Conservation (phyloP, 352 stramenopile species). For the Peronospora destructor region DNA sequence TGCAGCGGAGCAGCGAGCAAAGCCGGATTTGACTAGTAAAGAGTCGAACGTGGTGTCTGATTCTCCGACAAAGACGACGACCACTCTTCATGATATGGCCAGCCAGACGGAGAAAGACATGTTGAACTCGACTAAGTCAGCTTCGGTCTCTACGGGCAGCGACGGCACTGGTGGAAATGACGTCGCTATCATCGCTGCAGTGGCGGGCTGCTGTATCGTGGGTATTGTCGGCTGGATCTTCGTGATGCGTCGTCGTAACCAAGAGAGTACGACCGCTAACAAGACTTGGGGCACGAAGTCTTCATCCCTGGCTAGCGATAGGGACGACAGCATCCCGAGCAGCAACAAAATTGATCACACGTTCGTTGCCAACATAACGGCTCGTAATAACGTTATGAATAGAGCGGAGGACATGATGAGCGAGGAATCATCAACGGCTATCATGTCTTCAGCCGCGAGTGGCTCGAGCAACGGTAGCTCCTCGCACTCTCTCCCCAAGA, state of each 20-base stretch:
- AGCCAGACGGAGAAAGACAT: conserved; percentile 1
- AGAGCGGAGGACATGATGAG: conserved; percentile 30
- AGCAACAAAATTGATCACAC: conserved; percentile 33
- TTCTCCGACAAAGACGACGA: conserved; percentile 5
- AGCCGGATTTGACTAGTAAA: neutral
- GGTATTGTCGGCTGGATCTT: conserved; percentile 35
- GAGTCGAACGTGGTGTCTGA: conserved; percentile 6
- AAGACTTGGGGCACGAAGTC: conserved; percentile 32
- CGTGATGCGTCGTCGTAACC: conserved; percentile 41
- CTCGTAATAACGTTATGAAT: conserved; percentile 34
- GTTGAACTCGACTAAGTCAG: conserved; percentile 11
- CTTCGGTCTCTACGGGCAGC: conserved; percentile 15
- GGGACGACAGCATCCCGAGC: conserved; percentile 31
- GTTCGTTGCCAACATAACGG: conserved; percentile 45
- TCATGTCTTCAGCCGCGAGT: conserved; percentile 35
- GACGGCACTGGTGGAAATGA: conserved; percentile 15
- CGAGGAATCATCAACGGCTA: conserved; percentile 26
- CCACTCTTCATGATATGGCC: conserved; percentile 10
- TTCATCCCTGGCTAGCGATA: conserved; percentile 24
- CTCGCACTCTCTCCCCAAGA: conserved; percentile 18
- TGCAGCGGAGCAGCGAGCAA: conserved; percentile 4
- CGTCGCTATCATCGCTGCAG: conserved; percentile 33
- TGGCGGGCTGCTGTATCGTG: conserved; percentile 38
- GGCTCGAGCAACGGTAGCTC: conserved; percentile 27
- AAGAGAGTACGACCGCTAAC: conserved; percentile 25